Conservation (phyloP, 768 basidiomycete genomes). For the Megacollybia marginata region DNA sequence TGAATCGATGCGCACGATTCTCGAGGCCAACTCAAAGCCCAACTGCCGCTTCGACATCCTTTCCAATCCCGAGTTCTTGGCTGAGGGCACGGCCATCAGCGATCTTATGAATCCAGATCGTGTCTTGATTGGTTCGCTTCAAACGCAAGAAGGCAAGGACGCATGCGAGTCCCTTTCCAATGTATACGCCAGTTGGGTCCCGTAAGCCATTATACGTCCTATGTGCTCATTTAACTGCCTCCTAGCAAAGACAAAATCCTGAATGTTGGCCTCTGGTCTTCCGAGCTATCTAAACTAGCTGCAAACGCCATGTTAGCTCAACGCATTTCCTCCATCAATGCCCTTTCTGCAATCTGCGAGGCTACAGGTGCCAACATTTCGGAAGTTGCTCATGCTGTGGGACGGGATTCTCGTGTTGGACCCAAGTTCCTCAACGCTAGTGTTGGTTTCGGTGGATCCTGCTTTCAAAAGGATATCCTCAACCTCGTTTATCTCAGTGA, state of each 20-base stretch:
- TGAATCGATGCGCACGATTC: constrained; percentile 98
- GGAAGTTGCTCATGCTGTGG: constrained; percentile 92
- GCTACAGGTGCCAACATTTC: constrained; percentile 98
- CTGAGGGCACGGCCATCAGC: constrained; percentile 92
- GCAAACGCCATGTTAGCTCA: constrained; percentile 99
- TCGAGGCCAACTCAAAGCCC: constrained; percentile 95
- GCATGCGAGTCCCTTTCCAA: constrained; percentile 71
- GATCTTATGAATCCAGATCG: constrained; percentile 91
- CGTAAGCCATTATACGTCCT: constrained; percentile 44
- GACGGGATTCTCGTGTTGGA: constrained; percentile 88
- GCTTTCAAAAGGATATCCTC: constrained; percentile 99
- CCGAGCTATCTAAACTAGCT: constrained; percentile 96
- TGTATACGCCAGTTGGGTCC: constrained; percentile 97
- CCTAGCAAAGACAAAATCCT: constrained; percentile 68
- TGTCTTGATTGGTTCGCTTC: constrained; percentile 93
- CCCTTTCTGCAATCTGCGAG: constrained; percentile 97
- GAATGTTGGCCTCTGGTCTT: constrained; percentile 96
- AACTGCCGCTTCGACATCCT: constrained; percentile 93
- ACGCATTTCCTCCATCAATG: constrained; percentile 97
- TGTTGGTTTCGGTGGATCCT: constrained; percentile 96
- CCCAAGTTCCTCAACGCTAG: constrained; percentile 93
- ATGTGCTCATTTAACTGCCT: background rate
- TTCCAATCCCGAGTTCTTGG: constrained; percentile 98
- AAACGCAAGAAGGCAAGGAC: constrained; percentile 75
- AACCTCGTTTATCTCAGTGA: constrained; percentile 97